phyloP scores from a whole-genome alignment of 768 basidiomycete species.

The Suillus decipiens region DNA sequence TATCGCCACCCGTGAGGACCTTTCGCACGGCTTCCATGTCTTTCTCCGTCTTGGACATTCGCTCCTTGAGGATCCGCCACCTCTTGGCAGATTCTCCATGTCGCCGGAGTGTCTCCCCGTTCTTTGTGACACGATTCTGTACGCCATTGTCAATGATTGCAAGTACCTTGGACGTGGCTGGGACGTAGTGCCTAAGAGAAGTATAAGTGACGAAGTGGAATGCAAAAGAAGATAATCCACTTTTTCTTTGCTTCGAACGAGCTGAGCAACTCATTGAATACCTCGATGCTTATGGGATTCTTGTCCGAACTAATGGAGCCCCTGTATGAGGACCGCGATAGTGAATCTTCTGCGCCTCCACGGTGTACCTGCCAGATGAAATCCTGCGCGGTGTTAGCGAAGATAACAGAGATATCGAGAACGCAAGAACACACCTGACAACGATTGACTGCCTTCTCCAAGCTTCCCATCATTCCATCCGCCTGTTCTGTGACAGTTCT shows the following conservation, averaged over 20 bases:
- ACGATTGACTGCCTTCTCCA: conserved; percentile 90
- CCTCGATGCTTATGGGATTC: conserved; percentile 55
- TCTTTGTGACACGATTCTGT: conserved; percentile 91
- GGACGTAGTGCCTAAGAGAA: conserved; percentile 81
- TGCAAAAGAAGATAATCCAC: conserved; percentile 42
- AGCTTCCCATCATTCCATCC: conserved; percentile 94
- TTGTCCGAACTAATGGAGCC: conserved; percentile 53
- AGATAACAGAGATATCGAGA: conserved; percentile 2
- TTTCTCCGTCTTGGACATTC: conserved; percentile 75
- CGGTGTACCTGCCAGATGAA: conserved; percentile 84
- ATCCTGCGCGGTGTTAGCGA: conserved; percentile 48
- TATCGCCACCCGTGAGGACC: conserved; percentile 50
- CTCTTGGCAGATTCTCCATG: conserved; percentile 88
- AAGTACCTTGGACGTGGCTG: conserved; percentile 89
- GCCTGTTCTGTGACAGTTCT: conserved; percentile 93
- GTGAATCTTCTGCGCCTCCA: conserved; percentile 48
- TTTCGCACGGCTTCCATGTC: conserved; percentile 79
- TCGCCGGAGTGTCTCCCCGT: conserved; percentile 89
- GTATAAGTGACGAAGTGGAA: conserved; percentile 17
- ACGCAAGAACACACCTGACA: conserved; percentile 66
- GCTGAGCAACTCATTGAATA: conserved; percentile 65
- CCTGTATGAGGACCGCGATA: conserved; percentile 42
- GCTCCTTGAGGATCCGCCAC: conserved; percentile 79
- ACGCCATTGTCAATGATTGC: conserved; percentile 95
- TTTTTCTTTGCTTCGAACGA: conserved; percentile 89